Evolutionary conservation across 192 early-diverging fungal species (phyloP), one percentile per base, ranked within the genome.

Genomic region (Coemansia erecta): DNA sequence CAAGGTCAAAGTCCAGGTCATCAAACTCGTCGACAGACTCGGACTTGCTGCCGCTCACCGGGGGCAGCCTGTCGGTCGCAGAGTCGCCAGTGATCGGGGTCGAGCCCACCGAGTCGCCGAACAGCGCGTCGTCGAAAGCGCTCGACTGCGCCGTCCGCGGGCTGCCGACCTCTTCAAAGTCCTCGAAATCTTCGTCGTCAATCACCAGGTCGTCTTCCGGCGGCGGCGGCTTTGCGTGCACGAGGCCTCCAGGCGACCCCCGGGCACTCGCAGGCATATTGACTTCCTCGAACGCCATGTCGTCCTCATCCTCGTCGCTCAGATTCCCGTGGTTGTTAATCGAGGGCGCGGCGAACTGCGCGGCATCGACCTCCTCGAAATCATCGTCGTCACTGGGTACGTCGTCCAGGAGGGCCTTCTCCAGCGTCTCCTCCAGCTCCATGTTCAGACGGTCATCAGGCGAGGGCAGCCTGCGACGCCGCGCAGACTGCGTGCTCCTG

Each of bases 151-250:
- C 53, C 5, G 61, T 55, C 3, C 28, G 31, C 1, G 68, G 61
- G 42, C 61, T 63, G 28, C 62, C 68, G 18, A 78, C 53, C 3
- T 78, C 76, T 23, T 78, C 76, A 64, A 78, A 78, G 28, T 68
- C 61, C 12, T 68, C 76, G 46, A 67, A 72, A 17, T 78, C 75
- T 2, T 67, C 69, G 13, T 64, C 62, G 7, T 53, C 26, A 3
- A 50, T 11, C 1, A 63, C 46, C n/a, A 56, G 57, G 11, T 56
- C 50, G 18, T 51, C 48, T 7, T 24, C 45, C 14, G 41, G 61
- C 14, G 40, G 23, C 6, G 31, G 50, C 21, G 49, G 50, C 28
- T 33, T 1, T 23, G 23, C 15, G 13, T 6, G 39, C 18, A 35
- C 37, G 19, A 12, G 28, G 13, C 40, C 50, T 18, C 50, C 56